Conservation (phyloP, 2,329 filamentous ascomycete genomes). For the Aspergillus novofumigatus region DNA sequence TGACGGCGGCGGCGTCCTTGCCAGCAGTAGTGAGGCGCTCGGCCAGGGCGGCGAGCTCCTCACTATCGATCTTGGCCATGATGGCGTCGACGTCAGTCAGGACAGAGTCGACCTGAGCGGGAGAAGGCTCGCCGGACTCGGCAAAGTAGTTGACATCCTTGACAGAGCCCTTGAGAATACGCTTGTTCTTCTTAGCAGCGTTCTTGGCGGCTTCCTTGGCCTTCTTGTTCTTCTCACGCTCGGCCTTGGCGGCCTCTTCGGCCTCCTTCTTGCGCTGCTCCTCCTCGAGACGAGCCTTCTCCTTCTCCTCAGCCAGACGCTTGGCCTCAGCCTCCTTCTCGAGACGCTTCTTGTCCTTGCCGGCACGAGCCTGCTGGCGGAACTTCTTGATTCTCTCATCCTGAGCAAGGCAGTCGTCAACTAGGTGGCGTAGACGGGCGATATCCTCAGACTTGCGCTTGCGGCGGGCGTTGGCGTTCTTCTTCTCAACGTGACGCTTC, state of each 20-base stretch:
- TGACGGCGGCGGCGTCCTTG: constrained; percentile 80
- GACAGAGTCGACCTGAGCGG: constrained; percentile 74
- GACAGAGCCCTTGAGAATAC: constrained; percentile 85
- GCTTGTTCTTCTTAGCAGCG: constrained; percentile 99
- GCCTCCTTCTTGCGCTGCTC: constrained; percentile 75
- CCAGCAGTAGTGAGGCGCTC: constrained; percentile 71
- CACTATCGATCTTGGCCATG: constrained; percentile 81
- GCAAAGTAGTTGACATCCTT: constrained; percentile 98
- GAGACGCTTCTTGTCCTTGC: constrained; percentile 91
- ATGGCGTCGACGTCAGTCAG: constrained; percentile 81
- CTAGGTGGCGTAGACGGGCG: constrained; percentile 78
- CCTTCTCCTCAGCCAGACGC: constrained; percentile 78
- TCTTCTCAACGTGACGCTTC: constrained; percentile 96
- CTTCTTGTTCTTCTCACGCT: constrained; percentile 85
- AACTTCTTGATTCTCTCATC: constrained; percentile 98
- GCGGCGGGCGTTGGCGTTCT: constrained; percentile 95
- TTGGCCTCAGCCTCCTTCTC: constrained; percentile 92
- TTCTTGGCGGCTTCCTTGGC: constrained; percentile 98
- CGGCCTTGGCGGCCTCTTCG: constrained; percentile 79
- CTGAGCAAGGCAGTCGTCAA: constrained; percentile 77
- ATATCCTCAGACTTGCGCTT: constrained; percentile 99
- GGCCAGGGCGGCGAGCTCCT: constrained; percentile 82
- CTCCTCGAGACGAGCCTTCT: constrained; percentile 77
- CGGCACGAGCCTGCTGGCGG: constrained; percentile 82
- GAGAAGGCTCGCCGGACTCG: constrained; percentile 63